Base-by-base conservation (phyloP, 768 basidiomycete genomes). In the Chiua virens region DNA sequence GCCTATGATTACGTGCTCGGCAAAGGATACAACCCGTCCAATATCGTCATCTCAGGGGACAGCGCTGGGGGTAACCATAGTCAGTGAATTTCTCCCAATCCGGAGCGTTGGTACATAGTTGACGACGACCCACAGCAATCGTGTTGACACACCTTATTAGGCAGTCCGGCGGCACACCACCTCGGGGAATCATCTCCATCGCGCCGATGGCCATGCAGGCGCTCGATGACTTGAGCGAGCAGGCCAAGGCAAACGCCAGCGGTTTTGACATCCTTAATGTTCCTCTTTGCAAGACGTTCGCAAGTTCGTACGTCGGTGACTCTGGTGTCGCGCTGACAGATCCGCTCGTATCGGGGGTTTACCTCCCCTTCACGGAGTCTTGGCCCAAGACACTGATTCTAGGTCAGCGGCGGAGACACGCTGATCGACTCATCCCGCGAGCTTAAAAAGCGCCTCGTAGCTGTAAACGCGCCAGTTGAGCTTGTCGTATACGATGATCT, bases 111-210 rank as follows among this genome's bases (percentile, higher is more conserved):
- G 13, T 5, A 21, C 18, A 8, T 20, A 1, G 35, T 32, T 54
- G 28, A 46, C 45, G 21, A 8, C 13, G 3, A 39, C 20, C 36
- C 27, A 30, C 42, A 59, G 64, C 64, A 18, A 2, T 66, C 18
- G 49, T 64, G 9, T 35, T 66, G 34, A 56, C 62, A 8, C 63
- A 65, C 25, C 59, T 67, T 21, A 64, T 80, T 37, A 71, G 75
- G 51, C 85, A 87, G 68, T 81, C 82, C 21, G 80, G 15, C 63
- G 42, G 69, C 41, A 70, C 71, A 3, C 69, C 86, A 34, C 79
- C 81, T 42, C 62, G 68, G 0, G 81, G 86, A 55, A 67, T 89
- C 54, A 70, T 80, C 34, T 68, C 84, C 18, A 73, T 88, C 30
- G 71, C 83, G 1, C 86, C 86, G 1, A 8, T 1, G 4, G 14